Base-by-base conservation (phyloP, 2,329 filamentous ascomycete species). In the Chrysosporium keratinophilum region DNA sequence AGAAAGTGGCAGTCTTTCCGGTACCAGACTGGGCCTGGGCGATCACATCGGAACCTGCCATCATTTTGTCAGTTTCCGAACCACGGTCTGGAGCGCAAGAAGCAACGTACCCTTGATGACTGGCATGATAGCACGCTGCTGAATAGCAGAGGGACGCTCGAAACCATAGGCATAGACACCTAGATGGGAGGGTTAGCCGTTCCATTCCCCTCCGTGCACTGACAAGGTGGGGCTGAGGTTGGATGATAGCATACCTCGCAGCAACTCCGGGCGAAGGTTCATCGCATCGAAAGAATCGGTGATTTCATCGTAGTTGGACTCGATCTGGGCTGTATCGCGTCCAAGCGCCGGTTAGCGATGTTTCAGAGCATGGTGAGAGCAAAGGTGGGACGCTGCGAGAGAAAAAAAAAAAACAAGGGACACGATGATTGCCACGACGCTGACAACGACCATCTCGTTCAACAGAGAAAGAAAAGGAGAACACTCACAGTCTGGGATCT, bases 261-360 rank as follows among this genome's bases (percentile, higher is more conserved):
- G 88, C 70, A 98, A 87, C 81, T 98, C 93, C 62, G 88, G 72
- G 83, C 94, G 95, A 70, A 98, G 83, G 78, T 84, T 85, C 93
- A 98, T 98, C 68, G 90, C 82, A 77, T 98, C 93, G 78, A 98
- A 98, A 59, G 89, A 95, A 78, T 98, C 94, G 76, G 93, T 91
- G 69, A 91, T 90, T 83, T 97, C 90, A 82, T 98, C 93, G 80
- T 97, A 98, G 88, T 98, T 98, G 73, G 90, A 95, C 83, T 98
- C 94, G 82, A 98, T 98, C 80, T 95, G 89, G 77, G 85, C 91
- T 95, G 73, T 68, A 71, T 15, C 44, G 15, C 10, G 19, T 35
- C 52, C n/a, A 33, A 19, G 12, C 43, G 40, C n/a, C 3, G 48
- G 52, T 57, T 50, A 52, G 56, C 48, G 44, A 50, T 47, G 48